Conservation (phyloP, 2,329 filamentous ascomycete species). For the Colletotrichum ledebouriae region DNA sequence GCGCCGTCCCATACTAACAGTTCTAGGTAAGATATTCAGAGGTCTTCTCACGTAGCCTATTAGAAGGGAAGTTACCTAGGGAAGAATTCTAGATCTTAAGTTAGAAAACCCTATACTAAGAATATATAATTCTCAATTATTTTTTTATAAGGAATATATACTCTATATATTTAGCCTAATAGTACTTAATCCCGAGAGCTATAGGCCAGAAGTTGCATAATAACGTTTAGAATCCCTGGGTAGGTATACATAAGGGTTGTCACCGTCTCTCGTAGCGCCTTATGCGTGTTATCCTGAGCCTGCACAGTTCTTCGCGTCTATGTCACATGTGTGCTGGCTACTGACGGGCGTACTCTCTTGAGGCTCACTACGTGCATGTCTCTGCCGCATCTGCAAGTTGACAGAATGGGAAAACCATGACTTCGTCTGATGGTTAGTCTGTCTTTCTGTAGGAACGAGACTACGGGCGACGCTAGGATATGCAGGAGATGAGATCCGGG, state of each 20-base stretch:
- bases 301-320: neutral
- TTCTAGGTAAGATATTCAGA: too few species aligned
- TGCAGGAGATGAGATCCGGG: conserved; percentile 39
- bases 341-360: conserved; percentile 18
- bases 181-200: too few species aligned
- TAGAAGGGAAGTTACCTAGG: too few species aligned
- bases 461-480: conserved; percentile 32
- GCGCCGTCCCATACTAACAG: too few species aligned
- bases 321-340: conserved; percentile 31
- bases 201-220: too few species aligned
- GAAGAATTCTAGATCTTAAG: too few species aligned
- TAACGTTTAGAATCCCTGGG: too few species aligned
- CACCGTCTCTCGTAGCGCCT: conserved; percentile 1
- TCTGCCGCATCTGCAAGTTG: conserved; percentile 33
- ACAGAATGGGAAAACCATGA: conserved; percentile 22
- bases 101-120: too few species aligned
- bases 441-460: conserved; percentile 3
- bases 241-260: conserved; percentile 23
- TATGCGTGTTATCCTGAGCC: neutral
- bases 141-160: too few species aligned
- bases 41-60: too few species aligned
- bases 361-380: conserved; percentile 31
- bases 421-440: conserved; percentile 14
- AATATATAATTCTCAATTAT: too few species aligned
- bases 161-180: too few species aligned